Evolutionary conservation across 2,329 filamentous ascomycete genomes (phyloP), one percentile per base, ranked within the genome.

Genomic region (Cladosporium phlei): DNA sequence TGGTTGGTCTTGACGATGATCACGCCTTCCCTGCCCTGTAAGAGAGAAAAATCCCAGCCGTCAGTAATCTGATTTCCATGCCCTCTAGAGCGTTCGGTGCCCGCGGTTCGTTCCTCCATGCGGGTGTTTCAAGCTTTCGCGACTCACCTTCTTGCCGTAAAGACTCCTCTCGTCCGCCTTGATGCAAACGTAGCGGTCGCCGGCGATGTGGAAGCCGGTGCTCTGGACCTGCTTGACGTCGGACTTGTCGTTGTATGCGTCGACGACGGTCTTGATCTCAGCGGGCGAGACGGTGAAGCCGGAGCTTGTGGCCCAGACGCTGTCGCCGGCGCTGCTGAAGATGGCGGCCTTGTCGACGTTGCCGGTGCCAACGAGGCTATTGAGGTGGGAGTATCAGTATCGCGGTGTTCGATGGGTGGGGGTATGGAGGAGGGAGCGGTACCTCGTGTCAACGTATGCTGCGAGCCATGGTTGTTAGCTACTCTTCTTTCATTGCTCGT

Each of bases 301-400:
- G 45, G 78, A 17, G 21, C 82, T 82, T 32, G 75, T 66, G 51
- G 88, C 88, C 88, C 88, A 94, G 59, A 80, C 77, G 66, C 83
- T 88, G 70, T 86, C 86, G 60, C 88, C 87, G 58, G 85, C 85
- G 55, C 71, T 73, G 69, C 85, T 89, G 75, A 93, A 82, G 67
- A 95, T 89, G 65, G 86, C 86, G 61, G 79, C 89, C 74, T 88
- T 84, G 74, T 93, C 85, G 64, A 95, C 71, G 66, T 90, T 83
- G 63, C 83, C 83, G 60, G 78, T 83, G 72, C 77, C 84, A 63
- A 94, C 79, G 61, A 95, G 81, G 79, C 88, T 95, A 64, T 24
- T 47, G 29, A 27, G 45, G 64, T 21, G 47, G 30, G 25, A 46
- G 47, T 53, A 63, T 60, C 37, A 47, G 25, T 22, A 35, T 34